These are phyloP conservation scores for Amaranthus tricolor DNA, from an alignment of 179 eudicot species.

Conservation along the genomic window DNA sequence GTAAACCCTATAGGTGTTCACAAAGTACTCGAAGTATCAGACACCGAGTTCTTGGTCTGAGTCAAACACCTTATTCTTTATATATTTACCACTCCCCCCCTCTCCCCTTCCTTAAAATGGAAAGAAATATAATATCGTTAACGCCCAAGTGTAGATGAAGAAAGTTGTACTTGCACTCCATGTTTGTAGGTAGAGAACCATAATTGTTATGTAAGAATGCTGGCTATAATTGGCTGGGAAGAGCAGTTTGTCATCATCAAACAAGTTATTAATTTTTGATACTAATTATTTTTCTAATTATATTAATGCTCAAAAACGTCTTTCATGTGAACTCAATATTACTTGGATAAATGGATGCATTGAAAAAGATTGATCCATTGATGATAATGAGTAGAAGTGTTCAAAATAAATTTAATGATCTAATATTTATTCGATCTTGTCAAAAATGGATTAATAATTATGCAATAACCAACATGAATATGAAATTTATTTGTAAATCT, in stretches of 20 bases:
- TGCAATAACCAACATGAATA: too few species aligned
- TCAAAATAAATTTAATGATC: too few species aligned
- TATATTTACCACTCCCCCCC: constrained; percentile 1
- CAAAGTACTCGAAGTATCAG: constrained; percentile 86
- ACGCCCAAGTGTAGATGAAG: constrained; percentile 28
- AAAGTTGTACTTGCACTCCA: constrained; percentile 6
- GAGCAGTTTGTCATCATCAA: not conserved
- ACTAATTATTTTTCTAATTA: not conserved
- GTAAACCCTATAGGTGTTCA: constrained; percentile 91
- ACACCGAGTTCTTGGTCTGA: constrained; percentile 76
- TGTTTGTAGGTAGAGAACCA: constrained; percentile 18
- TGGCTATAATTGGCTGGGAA: not conserved
- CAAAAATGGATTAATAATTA: too few species aligned
- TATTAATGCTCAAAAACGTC: not conserved
- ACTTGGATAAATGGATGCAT: too few species aligned
- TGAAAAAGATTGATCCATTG: too few species aligned
- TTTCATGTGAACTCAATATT: not conserved
- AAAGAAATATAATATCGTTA: not conserved
- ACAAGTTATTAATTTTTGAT: not conserved
- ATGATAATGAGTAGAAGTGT: too few species aligned
- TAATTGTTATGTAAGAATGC: constrained; percentile 11
- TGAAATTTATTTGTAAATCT: too few species aligned
- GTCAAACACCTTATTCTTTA: constrained; percentile 16
- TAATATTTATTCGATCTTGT: too few species aligned
- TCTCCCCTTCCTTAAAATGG: not conserved